Evolutionary conservation across 768 basidiomycete genomes (phyloP).

Genomic region (Leccinum incarnatum): DNA sequence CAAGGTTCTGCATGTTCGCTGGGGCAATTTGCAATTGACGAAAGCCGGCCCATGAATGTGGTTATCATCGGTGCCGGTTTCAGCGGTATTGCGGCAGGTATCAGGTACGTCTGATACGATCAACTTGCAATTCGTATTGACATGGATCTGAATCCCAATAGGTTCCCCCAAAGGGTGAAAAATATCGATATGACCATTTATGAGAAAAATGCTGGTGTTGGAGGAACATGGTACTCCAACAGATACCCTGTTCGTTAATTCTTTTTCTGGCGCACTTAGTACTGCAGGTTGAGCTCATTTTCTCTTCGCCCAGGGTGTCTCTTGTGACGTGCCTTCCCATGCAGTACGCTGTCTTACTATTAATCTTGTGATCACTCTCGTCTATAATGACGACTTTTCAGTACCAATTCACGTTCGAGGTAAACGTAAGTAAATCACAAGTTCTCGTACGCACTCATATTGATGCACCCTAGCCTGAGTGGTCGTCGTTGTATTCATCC

Average conservation of each 20-base stretch:
- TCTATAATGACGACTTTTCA: slow-evolving; percentile 22
- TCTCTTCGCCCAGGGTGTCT: slow-evolving; percentile 39
- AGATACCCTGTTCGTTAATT: slow-evolving; percentile 44
- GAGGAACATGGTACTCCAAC: slow-evolving; percentile 61
- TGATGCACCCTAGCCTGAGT: slow-evolving; percentile 42
- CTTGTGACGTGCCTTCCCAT: slow-evolving; percentile 63
- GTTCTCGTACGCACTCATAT: background rate
- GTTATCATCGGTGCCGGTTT: slow-evolving; percentile 58
- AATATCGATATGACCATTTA: slow-evolving; percentile 57
- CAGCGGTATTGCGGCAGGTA: slow-evolving; percentile 57
- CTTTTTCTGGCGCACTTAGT: background rate
- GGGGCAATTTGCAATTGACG: slow-evolving; percentile 50
- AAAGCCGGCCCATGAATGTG: slow-evolving; percentile 51
- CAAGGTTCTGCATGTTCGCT: slow-evolving; percentile 14
- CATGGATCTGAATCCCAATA: slow-evolving; percentile 14
- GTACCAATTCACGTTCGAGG: slow-evolving; percentile 60
- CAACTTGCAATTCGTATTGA: background rate
- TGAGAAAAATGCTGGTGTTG: slow-evolving; percentile 57
- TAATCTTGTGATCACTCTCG: background rate
- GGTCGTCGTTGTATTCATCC: slow-evolving; percentile 60
- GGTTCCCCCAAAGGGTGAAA: slow-evolving; percentile 50
- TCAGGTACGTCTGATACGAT: slow-evolving; percentile 37
- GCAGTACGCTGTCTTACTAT: slow-evolving; percentile 35
- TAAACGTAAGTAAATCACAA: slow-evolving; percentile 36
- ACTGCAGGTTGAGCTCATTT: background rate